Conservation (phyloP, 306 rosid species). For the Lablab purpureus region DNA sequence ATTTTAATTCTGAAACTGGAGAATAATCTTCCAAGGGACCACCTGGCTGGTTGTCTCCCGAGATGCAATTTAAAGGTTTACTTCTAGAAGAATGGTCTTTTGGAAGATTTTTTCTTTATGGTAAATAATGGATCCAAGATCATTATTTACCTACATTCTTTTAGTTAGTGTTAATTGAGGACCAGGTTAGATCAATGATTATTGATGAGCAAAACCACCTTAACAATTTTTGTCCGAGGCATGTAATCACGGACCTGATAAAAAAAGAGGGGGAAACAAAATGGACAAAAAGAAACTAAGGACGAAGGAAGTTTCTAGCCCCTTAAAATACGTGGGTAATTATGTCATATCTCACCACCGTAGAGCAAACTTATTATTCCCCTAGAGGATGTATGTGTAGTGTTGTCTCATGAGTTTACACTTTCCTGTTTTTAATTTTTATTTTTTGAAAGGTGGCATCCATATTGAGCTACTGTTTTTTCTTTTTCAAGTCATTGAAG, state of each 20-base stretch:
- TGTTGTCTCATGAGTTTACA: not conserved
- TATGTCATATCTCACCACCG: not conserved
- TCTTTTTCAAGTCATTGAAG: constrained; percentile 1
- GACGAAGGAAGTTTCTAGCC: not conserved
- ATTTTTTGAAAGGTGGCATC: not conserved
- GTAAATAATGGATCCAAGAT: not conserved
- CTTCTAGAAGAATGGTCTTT: not conserved
- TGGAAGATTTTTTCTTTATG: not conserved
- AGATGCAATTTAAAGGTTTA: constrained; percentile 7
- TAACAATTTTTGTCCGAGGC: not conserved
- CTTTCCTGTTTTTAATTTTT: not conserved
- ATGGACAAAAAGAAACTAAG: not conserved
- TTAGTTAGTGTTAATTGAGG: not conserved
- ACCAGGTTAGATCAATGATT: not conserved
- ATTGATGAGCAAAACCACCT: not conserved
- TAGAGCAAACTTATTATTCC: not conserved
- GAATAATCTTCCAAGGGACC: not conserved
- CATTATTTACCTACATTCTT: not conserved
- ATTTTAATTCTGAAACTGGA: constrained; percentile 2
- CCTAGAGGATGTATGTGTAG: not conserved
- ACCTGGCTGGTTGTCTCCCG: not conserved
- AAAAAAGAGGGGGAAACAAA: not conserved
- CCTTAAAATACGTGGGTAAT: not conserved
- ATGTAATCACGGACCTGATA: not conserved
- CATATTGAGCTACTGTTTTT: not conserved